Conservation (phyloP, 495 filamentous ascomycete genomes). For the Tuber indicum region DNA sequence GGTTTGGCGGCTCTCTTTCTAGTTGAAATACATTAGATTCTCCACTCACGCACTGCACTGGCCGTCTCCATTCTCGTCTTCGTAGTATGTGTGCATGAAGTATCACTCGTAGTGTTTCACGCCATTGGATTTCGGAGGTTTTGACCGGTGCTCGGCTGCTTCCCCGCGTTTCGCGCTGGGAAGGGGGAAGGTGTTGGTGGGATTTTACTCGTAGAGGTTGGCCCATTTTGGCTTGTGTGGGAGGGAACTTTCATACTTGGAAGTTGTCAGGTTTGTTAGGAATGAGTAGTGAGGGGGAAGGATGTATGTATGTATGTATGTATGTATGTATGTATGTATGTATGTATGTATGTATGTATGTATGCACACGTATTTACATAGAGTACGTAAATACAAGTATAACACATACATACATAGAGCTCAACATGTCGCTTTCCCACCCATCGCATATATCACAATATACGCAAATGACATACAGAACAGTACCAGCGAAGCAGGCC, state of each 20-base stretch:
- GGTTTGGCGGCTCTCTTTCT: neutral
- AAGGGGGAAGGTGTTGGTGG: neutral
- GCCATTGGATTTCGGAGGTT: neutral
- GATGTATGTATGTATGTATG: too few species aligned
- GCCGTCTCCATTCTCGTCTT: neutral
- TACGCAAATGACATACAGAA: too few species aligned
- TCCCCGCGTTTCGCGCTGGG: neutral
- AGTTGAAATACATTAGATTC: neutral
- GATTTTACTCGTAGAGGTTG: neutral
- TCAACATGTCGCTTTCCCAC: too few species aligned
- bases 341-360: too few species aligned
- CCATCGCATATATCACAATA: too few species aligned
- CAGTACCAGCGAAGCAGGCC: too few species aligned
- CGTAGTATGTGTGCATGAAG: constrained; percentile 1
- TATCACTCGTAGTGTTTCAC: neutral
- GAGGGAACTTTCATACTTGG: neutral
- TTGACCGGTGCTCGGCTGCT: neutral
- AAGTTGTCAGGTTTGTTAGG: neutral
- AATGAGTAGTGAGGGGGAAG: neutral
- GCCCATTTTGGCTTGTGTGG: neutral
- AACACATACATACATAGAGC: too few species aligned
- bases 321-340: too few species aligned
- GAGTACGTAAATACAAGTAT: too few species aligned
- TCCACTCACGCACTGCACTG: neutral
- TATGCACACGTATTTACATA: too few species aligned